Conservation (phyloP, 2,329 filamentous ascomycete species). For the Botrytis squamosa region DNA sequence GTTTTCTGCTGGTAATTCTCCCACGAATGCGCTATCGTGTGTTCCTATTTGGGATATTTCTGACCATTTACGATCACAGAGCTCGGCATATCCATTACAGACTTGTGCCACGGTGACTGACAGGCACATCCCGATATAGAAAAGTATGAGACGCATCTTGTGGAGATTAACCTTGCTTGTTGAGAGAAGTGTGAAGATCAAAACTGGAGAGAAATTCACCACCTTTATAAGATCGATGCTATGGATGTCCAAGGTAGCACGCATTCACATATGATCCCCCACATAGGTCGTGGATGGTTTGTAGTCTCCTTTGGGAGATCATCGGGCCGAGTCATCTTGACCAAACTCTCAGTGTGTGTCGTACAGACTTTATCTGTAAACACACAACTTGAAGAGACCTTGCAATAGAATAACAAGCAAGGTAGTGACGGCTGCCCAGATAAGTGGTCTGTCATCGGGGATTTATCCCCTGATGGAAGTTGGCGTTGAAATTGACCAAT, state of each 20-base stretch:
- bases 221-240: slow-evolving; percentile 6
- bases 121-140: slow-evolving; percentile 1
- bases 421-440: background rate
- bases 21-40: slow-evolving; percentile 54
- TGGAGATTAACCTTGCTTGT: background rate
- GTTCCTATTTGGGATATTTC: slow-evolving; percentile 73
- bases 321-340: slow-evolving; percentile 10
- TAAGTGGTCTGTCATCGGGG: background rate
- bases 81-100: slow-evolving; percentile 69
- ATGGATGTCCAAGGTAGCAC: background rate
- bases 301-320: slow-evolving; percentile 6
- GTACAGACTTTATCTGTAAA: background rate
- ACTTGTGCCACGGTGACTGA: slow-evolving; percentile 7
- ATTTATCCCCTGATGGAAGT: background rate
- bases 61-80: slow-evolving; percentile 72
- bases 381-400: background rate
- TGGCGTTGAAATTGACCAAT: background rate
- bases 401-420: background rate
- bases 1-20: slow-evolving; percentile 44
- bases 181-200: background rate
- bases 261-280: slow-evolving; percentile 4
- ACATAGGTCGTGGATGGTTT: background rate
- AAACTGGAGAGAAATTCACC: background rate
- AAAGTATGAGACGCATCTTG: slow-evolving; percentile 12
- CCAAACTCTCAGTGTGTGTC: background rate